Base-by-base conservation (phyloP, 306 rosid genomes). In the Carpinus viminea region DNA sequence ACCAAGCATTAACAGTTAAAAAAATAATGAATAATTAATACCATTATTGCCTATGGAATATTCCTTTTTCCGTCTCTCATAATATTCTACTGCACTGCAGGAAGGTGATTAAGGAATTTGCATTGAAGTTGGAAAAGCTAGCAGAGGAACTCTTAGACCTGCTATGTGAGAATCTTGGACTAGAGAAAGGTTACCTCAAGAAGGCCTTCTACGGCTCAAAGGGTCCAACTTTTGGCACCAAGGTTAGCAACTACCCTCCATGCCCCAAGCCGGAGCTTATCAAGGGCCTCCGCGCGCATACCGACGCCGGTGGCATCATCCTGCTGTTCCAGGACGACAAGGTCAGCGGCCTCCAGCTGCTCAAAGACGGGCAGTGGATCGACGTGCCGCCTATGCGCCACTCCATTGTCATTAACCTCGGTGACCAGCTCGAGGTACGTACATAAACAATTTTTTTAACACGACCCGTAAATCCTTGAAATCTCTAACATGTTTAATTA, bases 341-440 rank as follows among this genome's bases (percentile, higher is more conserved):
- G 83, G 97, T 94, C 76, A 89, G 97, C 74, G 98, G 97, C 60
- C 92, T 94, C 0, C 98, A 94, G 76, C 85, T 94, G 1, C 96
- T 92, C 60, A 94, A 92, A 70, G 96, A 92, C 36, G 98, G 79
- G 9, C 46, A 83, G 21, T 94, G 98, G 98, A 68, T 94, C 7
- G 94, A 90, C 79, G 98, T 94, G 8, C 98, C 98, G 12, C 98
- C 96, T 3, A 82, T 94, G 90, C 96, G 88, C 75, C 98, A 94
- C 79, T 91, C 98, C 66, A 83, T 94, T 54, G 97, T 94, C 3
- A 74, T 94, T 68, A 94, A 94, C 87, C 81, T 94, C 7, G 97
- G 98, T 8, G 98, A 94, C 81, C 98, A 94, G 12, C 89, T 94
- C 46, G 98, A 94, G 97, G 98, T 92, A 84, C 50, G 98, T 92